These are phyloP conservation scores for Exophiala mesophila DNA, from an alignment of 2,329 filamentous ascomycete genomes.

Conservation along the genomic window DNA sequence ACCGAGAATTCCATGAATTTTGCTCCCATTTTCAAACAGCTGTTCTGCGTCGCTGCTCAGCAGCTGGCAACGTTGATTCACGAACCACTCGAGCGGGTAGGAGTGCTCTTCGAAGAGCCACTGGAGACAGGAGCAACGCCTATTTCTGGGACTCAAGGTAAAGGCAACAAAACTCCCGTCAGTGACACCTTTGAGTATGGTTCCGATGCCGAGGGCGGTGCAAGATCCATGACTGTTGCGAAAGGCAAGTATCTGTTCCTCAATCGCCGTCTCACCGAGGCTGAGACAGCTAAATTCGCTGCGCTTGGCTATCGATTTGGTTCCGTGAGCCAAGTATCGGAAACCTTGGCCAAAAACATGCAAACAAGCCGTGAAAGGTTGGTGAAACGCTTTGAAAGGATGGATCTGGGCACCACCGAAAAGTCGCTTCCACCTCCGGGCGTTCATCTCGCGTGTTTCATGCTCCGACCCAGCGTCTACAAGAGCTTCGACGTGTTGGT, in stretches of 20 bases:
- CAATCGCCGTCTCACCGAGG: conserved; percentile 57
- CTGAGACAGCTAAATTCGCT: conserved; percentile 60
- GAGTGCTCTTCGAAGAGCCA: conserved; percentile 71
- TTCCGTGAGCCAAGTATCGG: conserved; percentile 60
- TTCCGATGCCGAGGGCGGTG: conserved; percentile 31
- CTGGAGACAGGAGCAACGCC: conserved; percentile 54
- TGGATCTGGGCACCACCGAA: conserved; percentile 51
- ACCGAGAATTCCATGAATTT: conserved; percentile 55
- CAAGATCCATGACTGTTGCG: conserved; percentile 5
- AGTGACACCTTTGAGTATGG: conserved; percentile 31
- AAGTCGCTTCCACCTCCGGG: conserved; percentile 31
- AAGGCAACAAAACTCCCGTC: conserved; percentile 25
- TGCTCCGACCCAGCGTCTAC: conserved; percentile 45
- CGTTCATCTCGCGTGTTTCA: conserved; percentile 41
- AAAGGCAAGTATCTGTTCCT: conserved; percentile 76
- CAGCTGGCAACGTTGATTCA: conserved; percentile 66
- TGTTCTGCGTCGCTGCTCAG: conserved; percentile 75
- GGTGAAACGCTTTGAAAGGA: conserved; percentile 55
- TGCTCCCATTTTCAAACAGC: conserved; percentile 70
- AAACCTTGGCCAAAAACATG: conserved; percentile 66
- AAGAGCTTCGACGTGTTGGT: conserved; percentile 62
- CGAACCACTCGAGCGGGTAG: conserved; percentile 58
- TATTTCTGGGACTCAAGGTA: neutral
- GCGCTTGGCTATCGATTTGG: conserved; percentile 76
- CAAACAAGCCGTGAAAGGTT: conserved; percentile 65